These are phyloP conservation scores for Rhizophora apiculata DNA, from an alignment of 345 rosid genomes.

Conservation along the genomic window DNA sequence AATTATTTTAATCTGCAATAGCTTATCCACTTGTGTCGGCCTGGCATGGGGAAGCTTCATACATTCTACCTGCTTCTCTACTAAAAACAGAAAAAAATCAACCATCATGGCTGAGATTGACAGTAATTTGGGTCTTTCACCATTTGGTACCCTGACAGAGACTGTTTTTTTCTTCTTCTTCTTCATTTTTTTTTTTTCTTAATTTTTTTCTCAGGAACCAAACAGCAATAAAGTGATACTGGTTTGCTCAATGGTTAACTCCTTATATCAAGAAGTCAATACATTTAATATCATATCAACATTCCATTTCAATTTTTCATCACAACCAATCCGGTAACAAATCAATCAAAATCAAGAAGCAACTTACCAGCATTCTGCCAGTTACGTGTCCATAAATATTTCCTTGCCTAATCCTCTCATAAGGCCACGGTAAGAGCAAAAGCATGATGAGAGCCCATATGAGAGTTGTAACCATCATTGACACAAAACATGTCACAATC, in stretches of 20 bases:
- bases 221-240: no score
- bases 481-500: slow-evolving; percentile 41
- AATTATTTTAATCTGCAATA: no score
- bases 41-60: no score
- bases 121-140: no score
- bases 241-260: neutral
- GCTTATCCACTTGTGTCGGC: no score
- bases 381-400: slow-evolving; percentile 55
- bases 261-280: neutral
- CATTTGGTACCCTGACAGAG: no score
- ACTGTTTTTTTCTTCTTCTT: no score
- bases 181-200: neutral
- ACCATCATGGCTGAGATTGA: no score
- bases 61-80: no score
- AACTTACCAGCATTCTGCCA: slow-evolving; percentile 54
- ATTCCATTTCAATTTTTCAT: neutral
- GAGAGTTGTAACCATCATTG: slow-evolving; percentile 46
- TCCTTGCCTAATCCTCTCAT: slow-evolving; percentile 48
- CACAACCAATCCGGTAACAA: slow-evolving; percentile 3
- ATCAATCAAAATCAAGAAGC: neutral
- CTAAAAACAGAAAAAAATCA: no score
- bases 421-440: slow-evolving; percentile 50
- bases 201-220: neutral
- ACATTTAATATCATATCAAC: neutral
- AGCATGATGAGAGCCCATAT: slow-evolving; percentile 48